Base-by-base conservation (phyloP, 2,329 filamentous ascomycete genomes). In the Chalaropsis ovoidea region DNA sequence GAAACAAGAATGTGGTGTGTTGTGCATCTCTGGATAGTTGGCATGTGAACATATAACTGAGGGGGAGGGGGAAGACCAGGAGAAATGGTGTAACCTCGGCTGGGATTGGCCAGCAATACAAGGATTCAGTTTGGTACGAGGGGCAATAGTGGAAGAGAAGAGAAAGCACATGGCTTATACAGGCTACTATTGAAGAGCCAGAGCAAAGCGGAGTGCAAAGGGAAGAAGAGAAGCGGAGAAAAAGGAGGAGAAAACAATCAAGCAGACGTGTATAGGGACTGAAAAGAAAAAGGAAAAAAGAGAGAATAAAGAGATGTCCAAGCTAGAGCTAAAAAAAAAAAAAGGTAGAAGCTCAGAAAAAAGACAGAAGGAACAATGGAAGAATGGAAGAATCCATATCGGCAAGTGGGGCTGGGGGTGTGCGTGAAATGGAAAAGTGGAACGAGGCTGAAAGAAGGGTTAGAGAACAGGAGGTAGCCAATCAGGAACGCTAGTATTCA, bases 381-480 rank as follows among this genome's bases (percentile, higher is more conserved):
- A 61, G 54, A 61, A 65, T 47, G n/a, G 39, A 60, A 54, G 35
- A 42, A 43, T 61, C 3, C n/a, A 35, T 2, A 35, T 24, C 45
- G 41, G 27, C 35, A 39, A 60, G 31, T 31, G 31, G 6, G 31
- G 31, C n/a, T n/a, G 31, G 6, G 31, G 31, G 31, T 31, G 31
- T 31, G 6, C 6, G 6, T 31, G 35, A 49, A 47, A 31, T 19
- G 19, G 49, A 64, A 42, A 64, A 67, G 35, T 22, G 45, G 27
- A 42, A 42, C 61, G 52, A 65, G 61, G 63, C 68, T 69, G 52
- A 63, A 67, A 22, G 17, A 19, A 31, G 22, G 61, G n/a, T 8
- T 19, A n/a, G 42, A 24, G 45, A 5, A 22, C 19, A 27, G 19
- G 19, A 31, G 19, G 47, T 64, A 58, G 49, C 62, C 68, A 69